Evolutionary conservation across 257 asterid genomes (phyloP).

Genomic region (Solanum gandarillasii): DNA sequence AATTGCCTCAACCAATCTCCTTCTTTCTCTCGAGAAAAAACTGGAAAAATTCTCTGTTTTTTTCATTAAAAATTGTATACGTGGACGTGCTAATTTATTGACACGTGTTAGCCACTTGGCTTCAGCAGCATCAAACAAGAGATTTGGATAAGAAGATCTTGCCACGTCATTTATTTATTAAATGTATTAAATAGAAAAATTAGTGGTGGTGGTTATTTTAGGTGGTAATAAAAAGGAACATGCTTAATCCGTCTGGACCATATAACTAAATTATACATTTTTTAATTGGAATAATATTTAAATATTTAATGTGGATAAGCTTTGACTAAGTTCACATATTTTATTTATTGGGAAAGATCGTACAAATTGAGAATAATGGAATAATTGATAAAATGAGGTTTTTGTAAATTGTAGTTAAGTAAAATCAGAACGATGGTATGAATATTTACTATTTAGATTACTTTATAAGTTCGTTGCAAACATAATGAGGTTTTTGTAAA

Average conservation of each 20-base stretch:
- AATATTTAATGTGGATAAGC: neutral
- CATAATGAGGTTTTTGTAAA: neutral
- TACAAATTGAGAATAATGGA: neutral
- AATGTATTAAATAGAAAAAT: neutral
- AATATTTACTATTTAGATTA: too few species aligned
- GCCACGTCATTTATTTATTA: constrained; percentile 1
- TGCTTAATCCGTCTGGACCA: neutral
- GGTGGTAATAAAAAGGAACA: neutral
- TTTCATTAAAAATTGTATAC: neutral
- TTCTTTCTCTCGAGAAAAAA: neutral
- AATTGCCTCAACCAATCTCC: constrained; percentile 1
- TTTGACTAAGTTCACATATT: neutral
- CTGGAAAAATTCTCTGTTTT: neutral
- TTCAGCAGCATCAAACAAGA: neutral
- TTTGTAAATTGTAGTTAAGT: neutral
- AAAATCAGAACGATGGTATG: too few species aligned
- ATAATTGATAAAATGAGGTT: neutral
- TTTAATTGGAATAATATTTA: neutral
- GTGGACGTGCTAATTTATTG: neutral
- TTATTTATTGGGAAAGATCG: neutral
- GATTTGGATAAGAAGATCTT: constrained; percentile 12
- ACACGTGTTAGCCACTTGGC: neutral
- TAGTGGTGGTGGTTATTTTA: neutral
- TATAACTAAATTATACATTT: neutral
- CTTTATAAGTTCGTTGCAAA: too few species aligned